Evolutionary conservation across 2,329 filamentous ascomycete species (phyloP).

Genomic region (Rasamsonia emersonii): DNA sequence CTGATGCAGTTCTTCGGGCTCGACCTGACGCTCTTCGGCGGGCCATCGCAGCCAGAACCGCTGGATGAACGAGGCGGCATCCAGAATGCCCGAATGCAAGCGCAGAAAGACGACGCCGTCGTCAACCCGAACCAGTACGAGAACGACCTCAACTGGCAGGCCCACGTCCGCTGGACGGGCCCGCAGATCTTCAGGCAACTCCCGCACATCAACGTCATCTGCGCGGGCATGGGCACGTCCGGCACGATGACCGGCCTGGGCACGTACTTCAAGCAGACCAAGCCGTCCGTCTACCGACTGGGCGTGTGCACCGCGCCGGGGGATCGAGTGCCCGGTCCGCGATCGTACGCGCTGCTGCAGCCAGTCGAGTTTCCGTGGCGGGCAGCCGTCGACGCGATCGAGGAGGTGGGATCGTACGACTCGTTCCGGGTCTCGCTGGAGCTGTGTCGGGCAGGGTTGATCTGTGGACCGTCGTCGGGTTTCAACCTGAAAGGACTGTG

Average conservation of each 20-base stretch:
- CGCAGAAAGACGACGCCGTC: slow-evolving; percentile 33
- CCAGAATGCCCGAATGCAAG: slow-evolving; percentile 37
- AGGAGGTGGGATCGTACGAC: slow-evolving; percentile 48
- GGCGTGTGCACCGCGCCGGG: slow-evolving; percentile 51
- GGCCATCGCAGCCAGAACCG: slow-evolving; percentile 51
- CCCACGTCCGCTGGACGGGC: slow-evolving; percentile 52
- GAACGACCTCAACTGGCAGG: slow-evolving; percentile 41
- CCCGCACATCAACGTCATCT: slow-evolving; percentile 49
- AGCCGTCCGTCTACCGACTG: slow-evolving; percentile 28
- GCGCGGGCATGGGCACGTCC: slow-evolving; percentile 50
- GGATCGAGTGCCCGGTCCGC: slow-evolving; percentile 51
- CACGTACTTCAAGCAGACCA: slow-evolving; percentile 41
- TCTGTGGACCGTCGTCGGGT: slow-evolving; percentile 54
- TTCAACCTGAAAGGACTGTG: slow-evolving; percentile 48
- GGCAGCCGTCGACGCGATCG: slow-evolving; percentile 46
- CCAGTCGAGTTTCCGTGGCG: slow-evolving; percentile 52
- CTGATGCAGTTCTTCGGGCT: slow-evolving; percentile 54
- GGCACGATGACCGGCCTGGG: slow-evolving; percentile 45
- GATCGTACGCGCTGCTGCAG: slow-evolving; percentile 43
- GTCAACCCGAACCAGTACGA: slow-evolving; percentile 52
- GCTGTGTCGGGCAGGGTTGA: slow-evolving; percentile 48
- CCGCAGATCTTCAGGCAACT: slow-evolving; percentile 50
- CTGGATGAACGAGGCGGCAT: slow-evolving; percentile 47
- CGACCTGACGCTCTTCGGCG: slow-evolving; percentile 50
- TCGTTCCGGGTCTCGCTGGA: slow-evolving; percentile 47